Evolutionary conservation across 176 grass and related monocot species (phyloP).

Genomic region (Oryza australiensis): DNA sequence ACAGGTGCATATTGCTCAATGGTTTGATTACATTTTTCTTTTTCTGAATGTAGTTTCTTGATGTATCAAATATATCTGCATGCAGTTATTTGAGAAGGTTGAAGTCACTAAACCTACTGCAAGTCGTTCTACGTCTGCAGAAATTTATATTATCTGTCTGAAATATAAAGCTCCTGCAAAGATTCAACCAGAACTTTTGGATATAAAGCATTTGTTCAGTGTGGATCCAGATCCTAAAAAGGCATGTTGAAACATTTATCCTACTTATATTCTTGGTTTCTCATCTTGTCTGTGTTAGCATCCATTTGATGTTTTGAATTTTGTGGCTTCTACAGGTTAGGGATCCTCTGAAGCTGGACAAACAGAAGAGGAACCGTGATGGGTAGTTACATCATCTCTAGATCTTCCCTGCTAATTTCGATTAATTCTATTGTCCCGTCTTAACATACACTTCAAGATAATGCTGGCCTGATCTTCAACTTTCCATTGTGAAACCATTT

Average conservation of each 20-base stretch:
- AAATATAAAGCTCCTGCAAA: constrained; percentile 93
- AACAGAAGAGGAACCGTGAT: constrained; percentile 83
- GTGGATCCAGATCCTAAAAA: constrained; percentile 58
- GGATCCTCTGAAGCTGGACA: constrained; percentile 55
- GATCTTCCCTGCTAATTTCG: background rate
- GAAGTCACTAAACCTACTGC: constrained; percentile 85
- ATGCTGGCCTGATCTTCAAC: background rate
- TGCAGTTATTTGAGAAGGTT: constrained; percentile 90
- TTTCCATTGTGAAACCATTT: background rate
- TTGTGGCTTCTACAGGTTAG: constrained; percentile 48
- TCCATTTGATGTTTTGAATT: constrained; percentile 31
- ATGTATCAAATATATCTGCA: constrained; percentile 20
- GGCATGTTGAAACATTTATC: constrained; percentile 41
- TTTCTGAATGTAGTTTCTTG: background rate
- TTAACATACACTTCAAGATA: background rate
- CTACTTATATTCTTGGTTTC: background rate
- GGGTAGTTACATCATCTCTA: constrained; percentile 46
- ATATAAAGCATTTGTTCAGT: constrained; percentile 90
- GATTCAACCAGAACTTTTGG: constrained; percentile 87
- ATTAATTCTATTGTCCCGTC: background rate
- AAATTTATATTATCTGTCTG: constrained; percentile 87
- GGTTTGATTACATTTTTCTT: background rate
- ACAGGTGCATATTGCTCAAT: constrained; percentile 47
- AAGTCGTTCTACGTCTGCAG: constrained; percentile 89
- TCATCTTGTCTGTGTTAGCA: background rate